Conservation (phyloP, 2,329 filamentous ascomycete genomes). For the Fusarium sp. region DNA sequence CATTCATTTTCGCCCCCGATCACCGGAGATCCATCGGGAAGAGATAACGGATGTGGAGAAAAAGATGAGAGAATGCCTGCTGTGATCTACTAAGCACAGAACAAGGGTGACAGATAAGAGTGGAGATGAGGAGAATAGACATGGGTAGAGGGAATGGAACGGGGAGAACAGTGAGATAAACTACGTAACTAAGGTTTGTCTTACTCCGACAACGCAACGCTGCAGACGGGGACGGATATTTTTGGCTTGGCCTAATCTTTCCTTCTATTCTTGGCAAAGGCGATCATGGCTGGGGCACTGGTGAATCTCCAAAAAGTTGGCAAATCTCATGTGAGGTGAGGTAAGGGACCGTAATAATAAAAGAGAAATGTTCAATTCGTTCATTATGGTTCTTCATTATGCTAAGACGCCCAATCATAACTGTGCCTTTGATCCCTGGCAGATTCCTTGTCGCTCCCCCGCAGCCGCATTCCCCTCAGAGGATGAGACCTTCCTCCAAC, state of each 20-base stretch:
- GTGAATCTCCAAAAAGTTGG: neutral
- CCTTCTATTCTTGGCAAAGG: constrained; percentile 12
- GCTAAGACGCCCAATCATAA: constrained; percentile 18
- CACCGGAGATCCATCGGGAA: constrained; percentile 25
- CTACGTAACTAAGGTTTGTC: constrained; percentile 3
- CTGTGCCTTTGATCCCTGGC: constrained; percentile 12
- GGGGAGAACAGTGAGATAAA: neutral
- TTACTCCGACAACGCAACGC: constrained; percentile 23
- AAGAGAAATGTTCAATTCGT: constrained; percentile 21
- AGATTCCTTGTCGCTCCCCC: constrained; percentile 1
- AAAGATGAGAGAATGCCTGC: neutral
- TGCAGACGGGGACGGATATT: neutral
- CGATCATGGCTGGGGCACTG: neutral
- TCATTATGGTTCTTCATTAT: constrained; percentile 30
- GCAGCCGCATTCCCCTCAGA: constrained; percentile 25
- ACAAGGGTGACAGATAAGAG: constrained; percentile 26
- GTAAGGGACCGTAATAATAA: neutral
- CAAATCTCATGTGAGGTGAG: neutral
- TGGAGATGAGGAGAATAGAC: constrained; percentile 22
- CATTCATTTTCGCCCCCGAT: constrained; percentile 9
- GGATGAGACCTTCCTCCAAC: constrained; percentile 8
- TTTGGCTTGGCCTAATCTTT: neutral
- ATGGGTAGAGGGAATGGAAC: neutral
- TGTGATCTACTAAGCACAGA: neutral
- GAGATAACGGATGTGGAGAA: constrained; percentile 26